Conservation (phyloP, 2,329 filamentous ascomycete genomes). For the Aureobasidium sp. region DNA sequence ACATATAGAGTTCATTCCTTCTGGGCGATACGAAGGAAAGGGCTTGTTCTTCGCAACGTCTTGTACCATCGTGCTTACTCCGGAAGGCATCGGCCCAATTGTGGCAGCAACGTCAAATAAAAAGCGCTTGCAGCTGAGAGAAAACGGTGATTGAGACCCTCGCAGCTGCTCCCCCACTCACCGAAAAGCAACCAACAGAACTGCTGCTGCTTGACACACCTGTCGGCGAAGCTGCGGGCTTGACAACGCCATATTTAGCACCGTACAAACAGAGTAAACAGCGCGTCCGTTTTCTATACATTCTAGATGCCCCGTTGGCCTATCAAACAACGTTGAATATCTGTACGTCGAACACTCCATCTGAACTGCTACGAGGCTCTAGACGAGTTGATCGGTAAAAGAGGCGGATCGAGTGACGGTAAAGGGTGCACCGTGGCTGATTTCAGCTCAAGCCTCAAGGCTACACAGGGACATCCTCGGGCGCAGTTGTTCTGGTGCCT, state of each 20-base stretch:
- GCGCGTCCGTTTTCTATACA: not conserved
- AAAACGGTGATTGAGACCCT: not conserved
- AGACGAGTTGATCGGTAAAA: not conserved
- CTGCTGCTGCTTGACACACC: not conserved
- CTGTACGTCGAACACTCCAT: not conserved
- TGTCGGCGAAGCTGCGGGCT: not conserved
- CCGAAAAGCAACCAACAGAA: not conserved
- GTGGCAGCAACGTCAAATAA: not conserved
- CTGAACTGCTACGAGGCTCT: not conserved
- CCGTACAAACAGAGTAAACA: not conserved
- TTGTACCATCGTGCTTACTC: not conserved
- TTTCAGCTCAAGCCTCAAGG: not conserved
- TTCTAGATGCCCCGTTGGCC: not conserved
- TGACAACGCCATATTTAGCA: conserved; percentile 1
- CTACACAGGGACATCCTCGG: not conserved
- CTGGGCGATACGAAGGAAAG: not conserved
- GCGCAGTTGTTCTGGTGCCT: not conserved
- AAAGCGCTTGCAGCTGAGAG: not conserved
- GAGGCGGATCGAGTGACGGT: not conserved
- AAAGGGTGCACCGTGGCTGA: not conserved
- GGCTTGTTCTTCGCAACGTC: not conserved
- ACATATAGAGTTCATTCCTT: not conserved
- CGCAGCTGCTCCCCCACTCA: not conserved
- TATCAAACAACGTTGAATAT: not conserved
- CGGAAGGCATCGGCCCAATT: not conserved